Conservation (phyloP, 495 filamentous ascomycete species). For the Penicillium mononematosum region DNA sequence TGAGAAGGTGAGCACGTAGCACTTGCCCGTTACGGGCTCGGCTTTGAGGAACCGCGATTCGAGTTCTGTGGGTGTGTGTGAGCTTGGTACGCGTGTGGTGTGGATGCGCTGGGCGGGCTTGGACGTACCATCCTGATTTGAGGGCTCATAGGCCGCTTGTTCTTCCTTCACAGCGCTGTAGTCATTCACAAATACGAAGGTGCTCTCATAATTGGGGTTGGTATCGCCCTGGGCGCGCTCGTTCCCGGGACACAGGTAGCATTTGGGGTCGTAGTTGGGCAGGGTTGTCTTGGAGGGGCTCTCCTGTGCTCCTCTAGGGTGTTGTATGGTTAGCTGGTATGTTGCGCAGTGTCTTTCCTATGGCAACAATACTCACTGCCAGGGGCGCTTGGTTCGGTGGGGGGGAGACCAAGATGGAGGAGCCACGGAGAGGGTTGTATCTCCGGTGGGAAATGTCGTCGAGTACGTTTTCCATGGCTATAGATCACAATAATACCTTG, state of each 20-base stretch:
- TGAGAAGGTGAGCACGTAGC: slow-evolving; percentile 95
- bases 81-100: background rate
- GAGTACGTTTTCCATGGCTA: slow-evolving; percentile 68
- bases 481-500: slow-evolving; percentile 13
- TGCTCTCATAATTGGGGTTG: slow-evolving; percentile 83
- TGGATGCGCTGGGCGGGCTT: background rate
- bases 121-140: slow-evolving; percentile 48
- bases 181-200: slow-evolving; percentile 96
- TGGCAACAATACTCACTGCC: slow-evolving; percentile 73
- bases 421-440: slow-evolving; percentile 87
- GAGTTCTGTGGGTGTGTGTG: slow-evolving; percentile 47
- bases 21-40: slow-evolving; percentile 87
- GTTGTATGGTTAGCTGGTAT: background rate
- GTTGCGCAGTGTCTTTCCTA: background rate
- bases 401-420: slow-evolving; percentile 93
- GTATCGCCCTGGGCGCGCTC: slow-evolving; percentile 82
- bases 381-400: slow-evolving; percentile 92
- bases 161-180: slow-evolving; percentile 96
- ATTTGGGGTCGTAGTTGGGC: slow-evolving; percentile 79
- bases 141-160: slow-evolving; percentile 67
- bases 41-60: slow-evolving; percentile 80
- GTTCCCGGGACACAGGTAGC: slow-evolving; percentile 97
- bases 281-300: slow-evolving; percentile 71
- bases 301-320: slow-evolving; percentile 87
- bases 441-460: slow-evolving; percentile 96